Base-by-base conservation (phyloP, 1,284 basidiomycete genomes). In the Clitocybe nebularis region DNA sequence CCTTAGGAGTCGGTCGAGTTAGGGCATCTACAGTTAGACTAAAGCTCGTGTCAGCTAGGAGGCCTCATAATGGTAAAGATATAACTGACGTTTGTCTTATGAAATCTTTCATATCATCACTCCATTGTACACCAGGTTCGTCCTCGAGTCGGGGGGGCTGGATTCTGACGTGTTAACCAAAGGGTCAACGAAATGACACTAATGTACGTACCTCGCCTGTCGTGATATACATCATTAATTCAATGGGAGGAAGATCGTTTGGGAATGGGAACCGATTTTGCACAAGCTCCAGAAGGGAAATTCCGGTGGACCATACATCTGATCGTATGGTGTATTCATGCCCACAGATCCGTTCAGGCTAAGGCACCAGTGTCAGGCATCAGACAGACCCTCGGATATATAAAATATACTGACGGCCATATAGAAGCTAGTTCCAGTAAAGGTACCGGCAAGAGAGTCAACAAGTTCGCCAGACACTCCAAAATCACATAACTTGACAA, bases 251-350 rank as follows among this genome's bases (percentile, higher is more conserved):
- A 30, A 93, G 74, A 56, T 97, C 93, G 35, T 81, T 84, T 1
- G 94, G 91, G 71, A 97, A 98, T 1, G 96, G 96, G 73, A 95
- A 97, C 11, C 88, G 84, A 58, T 97, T 94, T 62, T 92, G 84
- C 1, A 94, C 89, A 16, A 99, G 79, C 66, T 99, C 95, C 48
- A 98, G 76, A 19, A 99, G 75, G 0, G 94, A 89, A 29, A 99
- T 79, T 16, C 94, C 95, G 21, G 92, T 85, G 1, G 94, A 97
- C 94, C 94, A 99, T n/a, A 99, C 93, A 61, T 99, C 94, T 16
- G 93, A 91, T 41, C 88, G 84, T 60, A 97, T 96, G 20, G 88
- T 89, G 64, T 98, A 98, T 40, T 85, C 79, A 44, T 85, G 74
- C 5, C 93, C 93, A 43, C 81, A 83, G 54, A 98, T 93, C 39